Base-by-base conservation (phyloP, 257 asterid species). In the Galeopsis tetrahit region DNA sequence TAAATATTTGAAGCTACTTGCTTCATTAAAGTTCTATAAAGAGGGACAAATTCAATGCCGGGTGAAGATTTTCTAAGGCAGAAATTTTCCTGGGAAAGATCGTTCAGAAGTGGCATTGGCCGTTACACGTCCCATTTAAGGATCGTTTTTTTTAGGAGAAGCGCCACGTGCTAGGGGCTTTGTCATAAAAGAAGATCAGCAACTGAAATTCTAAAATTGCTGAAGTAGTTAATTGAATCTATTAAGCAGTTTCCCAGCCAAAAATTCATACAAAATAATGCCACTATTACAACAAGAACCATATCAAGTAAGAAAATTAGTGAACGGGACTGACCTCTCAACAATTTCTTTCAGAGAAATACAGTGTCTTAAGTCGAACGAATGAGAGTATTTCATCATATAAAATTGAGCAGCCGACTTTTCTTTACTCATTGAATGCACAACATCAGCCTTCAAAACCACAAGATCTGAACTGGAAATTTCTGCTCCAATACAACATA, bases 371-470 rank as follows among this genome's bases (percentile, higher is more conserved):
- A 21, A 57, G 53, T 70, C 52, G 77, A 80, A 38, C n/a, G 88
- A 56, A 66, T 71, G 72, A 9, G 77, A 48, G 76, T 84, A 81
- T 66, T 63, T 83, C 83, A 91, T 78, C 58, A 91, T 82, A 70
- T 82, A 89, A 82, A 89, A 86, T 66, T 67, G 86, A 71, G 87
- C 75, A 6, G 91, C 83, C 7, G 86, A 76, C 72, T 85, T 86
- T 73, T 77, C 85, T 81, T 85, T 82, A 69, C 81, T 83, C 55
- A 89, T 71, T 11, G 91, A 87, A 76, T 89, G 82, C n/a, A 77
- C 82, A 80, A 81, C 66, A 74, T 77, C 84, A 81, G 72, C 74
- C 85, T 87, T 96, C 85, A 91, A 72, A 65, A 86, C 79, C 85
- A 7, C 71, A 60, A 89, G 82, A 38, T 81, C 82, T 70, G 89